These are phyloP conservation scores for Zygosaccharomyces sapae DNA, from an alignment of 1,139 yeast genomes.

Conservation along the genomic window DNA sequence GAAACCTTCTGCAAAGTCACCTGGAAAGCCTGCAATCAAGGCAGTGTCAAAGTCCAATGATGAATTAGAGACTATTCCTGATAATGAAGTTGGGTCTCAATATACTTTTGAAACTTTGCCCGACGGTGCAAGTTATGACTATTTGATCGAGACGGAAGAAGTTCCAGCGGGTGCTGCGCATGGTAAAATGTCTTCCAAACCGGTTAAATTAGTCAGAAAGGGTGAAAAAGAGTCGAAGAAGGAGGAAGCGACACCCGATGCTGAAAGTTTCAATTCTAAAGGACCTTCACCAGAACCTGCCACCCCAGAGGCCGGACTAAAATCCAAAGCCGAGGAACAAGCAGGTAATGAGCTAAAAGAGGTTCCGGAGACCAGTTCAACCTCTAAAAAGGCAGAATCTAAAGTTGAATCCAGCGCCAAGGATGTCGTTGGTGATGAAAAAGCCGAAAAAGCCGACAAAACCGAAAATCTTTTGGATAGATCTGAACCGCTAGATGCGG, in stretches of 20 bases:
- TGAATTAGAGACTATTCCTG: conserved; percentile 9
- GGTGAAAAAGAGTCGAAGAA: conserved; percentile 3
- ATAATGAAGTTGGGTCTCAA: conserved; percentile 6
- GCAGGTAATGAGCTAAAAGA: conserved; percentile 9
- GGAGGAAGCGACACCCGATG: conserved; percentile 9
- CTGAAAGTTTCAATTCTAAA: not conserved
- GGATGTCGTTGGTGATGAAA: not conserved
- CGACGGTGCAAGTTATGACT: conserved; percentile 8
- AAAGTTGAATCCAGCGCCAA: conserved; percentile 1
- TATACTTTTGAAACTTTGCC: conserved; percentile 11
- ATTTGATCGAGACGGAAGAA: conserved; percentile 2
- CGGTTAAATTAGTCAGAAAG: not conserved
- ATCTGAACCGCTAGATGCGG: conserved; percentile 4
- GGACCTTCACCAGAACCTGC: conserved; percentile 6
- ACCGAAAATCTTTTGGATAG: not conserved
- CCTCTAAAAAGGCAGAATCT: not conserved
- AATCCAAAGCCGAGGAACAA: conserved; percentile 4
- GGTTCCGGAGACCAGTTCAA: not conserved
- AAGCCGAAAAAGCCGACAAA: not conserved
- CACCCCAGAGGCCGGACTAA: not conserved
- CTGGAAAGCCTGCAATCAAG: not conserved
- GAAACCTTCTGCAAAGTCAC: not conserved
- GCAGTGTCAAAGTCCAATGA: conserved; percentile 1
- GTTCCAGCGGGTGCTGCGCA: conserved; percentile 3
- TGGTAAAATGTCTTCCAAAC: not conserved